These are phyloP conservation scores for Candida peoriensis DNA, from an alignment of 805 yeast genomes.

Conservation along the genomic window DNA sequence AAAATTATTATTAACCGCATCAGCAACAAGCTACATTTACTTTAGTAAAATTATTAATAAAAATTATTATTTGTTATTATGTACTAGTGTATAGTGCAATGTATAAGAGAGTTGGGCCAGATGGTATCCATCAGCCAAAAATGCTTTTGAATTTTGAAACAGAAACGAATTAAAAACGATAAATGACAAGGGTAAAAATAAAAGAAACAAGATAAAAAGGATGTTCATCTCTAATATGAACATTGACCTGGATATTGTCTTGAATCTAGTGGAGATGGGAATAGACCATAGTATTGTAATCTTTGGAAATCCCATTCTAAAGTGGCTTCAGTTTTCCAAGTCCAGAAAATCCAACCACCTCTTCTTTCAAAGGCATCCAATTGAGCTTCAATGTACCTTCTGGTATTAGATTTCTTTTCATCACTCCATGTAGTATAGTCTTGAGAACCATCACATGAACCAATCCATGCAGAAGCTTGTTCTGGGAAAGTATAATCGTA, in stretches of 20 bases:
- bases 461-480: constrained; percentile 37
- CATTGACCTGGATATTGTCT: constrained; percentile 73
- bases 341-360: constrained; percentile 92
- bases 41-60: no score
- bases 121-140: no score
- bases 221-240: constrained; percentile 15
- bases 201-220: neutral
- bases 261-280: constrained; percentile 75
- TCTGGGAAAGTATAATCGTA: constrained; percentile 54
- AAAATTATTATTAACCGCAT: no score
- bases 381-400: constrained; percentile 84
- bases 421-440: constrained; percentile 54
- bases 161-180: no score
- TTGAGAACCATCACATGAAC: constrained; percentile 53
- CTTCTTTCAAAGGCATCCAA: constrained; percentile 74
- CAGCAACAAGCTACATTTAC: no score
- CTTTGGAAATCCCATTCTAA: constrained; percentile 81
- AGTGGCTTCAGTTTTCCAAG: constrained; percentile 81
- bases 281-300: constrained; percentile 51
- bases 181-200: no score
- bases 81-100: no score
- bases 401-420: constrained; percentile 48
- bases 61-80: no score
- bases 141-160: no score
- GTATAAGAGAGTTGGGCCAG: no score